These are phyloP conservation scores for Fomitopsis serialis DNA, from an alignment of 768 basidiomycete genomes.

Conservation along the genomic window DNA sequence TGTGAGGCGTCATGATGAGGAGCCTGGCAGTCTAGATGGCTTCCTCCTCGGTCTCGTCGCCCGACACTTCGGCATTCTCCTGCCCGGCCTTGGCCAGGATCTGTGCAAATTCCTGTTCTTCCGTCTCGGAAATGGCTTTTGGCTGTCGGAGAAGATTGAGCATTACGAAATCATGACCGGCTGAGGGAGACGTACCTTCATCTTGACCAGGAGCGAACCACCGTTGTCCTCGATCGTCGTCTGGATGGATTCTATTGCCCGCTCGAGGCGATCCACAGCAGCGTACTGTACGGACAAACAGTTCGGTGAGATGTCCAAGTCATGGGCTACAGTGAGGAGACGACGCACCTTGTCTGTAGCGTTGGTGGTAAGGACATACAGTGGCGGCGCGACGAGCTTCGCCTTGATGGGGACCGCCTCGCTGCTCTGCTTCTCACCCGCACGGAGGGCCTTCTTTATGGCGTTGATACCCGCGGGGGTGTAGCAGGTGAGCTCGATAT, in stretches of 20 bases:
- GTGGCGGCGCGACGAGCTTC: slow-evolving; percentile 90
- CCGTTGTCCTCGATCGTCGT: slow-evolving; percentile 78
- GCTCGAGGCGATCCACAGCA: slow-evolving; percentile 89
- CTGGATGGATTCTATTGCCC: slow-evolving; percentile 89
- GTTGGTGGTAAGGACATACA: slow-evolving; percentile 94
- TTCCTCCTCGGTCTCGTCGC: slow-evolving; percentile 86
- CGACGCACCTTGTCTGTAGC: slow-evolving; percentile 84
- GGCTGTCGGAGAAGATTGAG: slow-evolving; percentile 48
- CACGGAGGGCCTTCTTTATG: slow-evolving; percentile 85
- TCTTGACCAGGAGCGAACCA: slow-evolving; percentile 87
- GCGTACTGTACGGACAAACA: slow-evolving; percentile 48
- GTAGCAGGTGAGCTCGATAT: slow-evolving; percentile 96
- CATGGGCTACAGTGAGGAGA: neutral
- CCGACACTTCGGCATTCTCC: slow-evolving; percentile 95
- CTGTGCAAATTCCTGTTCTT: slow-evolving; percentile 94
- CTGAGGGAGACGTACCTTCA: slow-evolving; percentile 62
- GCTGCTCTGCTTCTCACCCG: slow-evolving; percentile 83
- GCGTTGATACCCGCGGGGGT: slow-evolving; percentile 94
- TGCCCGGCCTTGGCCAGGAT: slow-evolving; percentile 93
- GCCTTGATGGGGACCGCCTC: slow-evolving; percentile 96
- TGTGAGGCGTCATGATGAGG: no score
- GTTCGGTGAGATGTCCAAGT: neutral
- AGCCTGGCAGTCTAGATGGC: slow-evolving; percentile 15
- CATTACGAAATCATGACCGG: neutral
- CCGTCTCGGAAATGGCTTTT: slow-evolving; percentile 95